Evolutionary conservation across 352 stramenopile species (phyloP), one percentile per base, ranked within the genome.

Genomic region (Pythium apleroticum): DNA sequence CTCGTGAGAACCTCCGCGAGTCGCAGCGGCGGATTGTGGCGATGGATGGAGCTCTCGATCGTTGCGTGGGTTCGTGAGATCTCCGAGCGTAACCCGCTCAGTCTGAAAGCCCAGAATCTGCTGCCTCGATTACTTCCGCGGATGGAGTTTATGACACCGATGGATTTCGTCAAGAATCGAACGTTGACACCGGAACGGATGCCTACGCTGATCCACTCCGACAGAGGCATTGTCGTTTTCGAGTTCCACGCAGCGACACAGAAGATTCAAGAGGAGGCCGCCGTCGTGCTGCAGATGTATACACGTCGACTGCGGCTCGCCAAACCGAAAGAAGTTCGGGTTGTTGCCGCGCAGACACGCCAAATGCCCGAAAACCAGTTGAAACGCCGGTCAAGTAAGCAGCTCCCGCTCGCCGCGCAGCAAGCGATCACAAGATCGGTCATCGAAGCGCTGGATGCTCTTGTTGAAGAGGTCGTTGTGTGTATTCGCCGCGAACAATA

Each of bases 381-480:
- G n/a, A 48, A 37, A 15, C 19, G 6, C 24, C 3, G 10, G n/a
- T n/a, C n/a, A n/a, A n/a, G n/a, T n/a, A n/a, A 25, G 4, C 43
- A 50, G 22, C 3, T 41, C 3, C 48, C 52, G 3, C 22, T 59
- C 31, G 39, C 28, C 1, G 33, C 49, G 35, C 33, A 69, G 14
- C 62, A 69, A 49, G 31, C 15, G 9, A 53, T 60, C 33, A 27
- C 30, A n/a, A 30, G 62, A 31, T 39, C 48, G 4, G 46, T 69
- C 10, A 31, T 69, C 19, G 48, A 65, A 33, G 46, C 49, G 9
- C 45, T 69, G 1, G 56, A 69, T n/a, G 22, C 49, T 1, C 14
- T 69, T 5, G 63, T 69, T 6, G 63, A 69, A 25, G 28, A 28
- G 1, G 63, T 69, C 4, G 63, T 69, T 33, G 12, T 12, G 12